These are phyloP conservation scores for Phialophora macrospora DNA, from an alignment of 2,329 filamentous ascomycete genomes.

Conservation along the genomic window DNA sequence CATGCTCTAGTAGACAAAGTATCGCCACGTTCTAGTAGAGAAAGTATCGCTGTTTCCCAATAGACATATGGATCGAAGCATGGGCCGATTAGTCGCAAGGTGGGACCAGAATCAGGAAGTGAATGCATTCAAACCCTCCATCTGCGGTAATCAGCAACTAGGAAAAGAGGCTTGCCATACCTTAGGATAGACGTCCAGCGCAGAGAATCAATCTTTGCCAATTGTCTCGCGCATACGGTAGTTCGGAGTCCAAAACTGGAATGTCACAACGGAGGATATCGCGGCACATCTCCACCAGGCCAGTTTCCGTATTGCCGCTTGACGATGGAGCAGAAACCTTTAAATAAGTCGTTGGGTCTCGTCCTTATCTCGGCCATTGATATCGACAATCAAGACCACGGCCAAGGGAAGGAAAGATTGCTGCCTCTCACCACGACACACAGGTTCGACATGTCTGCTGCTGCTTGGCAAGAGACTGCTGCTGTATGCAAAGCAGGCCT, in stretches of 20 bases:
- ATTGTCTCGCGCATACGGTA: not conserved
- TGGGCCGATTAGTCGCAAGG: not conserved
- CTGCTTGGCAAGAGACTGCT: constrained; percentile 1
- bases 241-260: not conserved
- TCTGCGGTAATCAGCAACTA: not conserved
- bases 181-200: not conserved
- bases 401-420: not conserved
- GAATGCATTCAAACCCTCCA: not conserved
- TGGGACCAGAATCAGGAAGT: not conserved
- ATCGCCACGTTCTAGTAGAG: not conserved
- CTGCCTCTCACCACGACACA: not conserved
- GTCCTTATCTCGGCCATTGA: not conserved
- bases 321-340: not conserved
- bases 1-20: not conserved
- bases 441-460: not conserved
- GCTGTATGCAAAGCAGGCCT: not conserved
- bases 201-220: not conserved
- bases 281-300: constrained; percentile 8
- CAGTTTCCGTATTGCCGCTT: constrained; percentile 5
- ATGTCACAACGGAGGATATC: constrained; percentile 7
- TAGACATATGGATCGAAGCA: not conserved
- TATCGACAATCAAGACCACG: not conserved
- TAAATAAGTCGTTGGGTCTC: not conserved
- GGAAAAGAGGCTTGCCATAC: not conserved
- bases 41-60: not conserved